Evolutionary conservation across 495 filamentous ascomycete species (phyloP).

Genomic region (Collariella sp.): DNA sequence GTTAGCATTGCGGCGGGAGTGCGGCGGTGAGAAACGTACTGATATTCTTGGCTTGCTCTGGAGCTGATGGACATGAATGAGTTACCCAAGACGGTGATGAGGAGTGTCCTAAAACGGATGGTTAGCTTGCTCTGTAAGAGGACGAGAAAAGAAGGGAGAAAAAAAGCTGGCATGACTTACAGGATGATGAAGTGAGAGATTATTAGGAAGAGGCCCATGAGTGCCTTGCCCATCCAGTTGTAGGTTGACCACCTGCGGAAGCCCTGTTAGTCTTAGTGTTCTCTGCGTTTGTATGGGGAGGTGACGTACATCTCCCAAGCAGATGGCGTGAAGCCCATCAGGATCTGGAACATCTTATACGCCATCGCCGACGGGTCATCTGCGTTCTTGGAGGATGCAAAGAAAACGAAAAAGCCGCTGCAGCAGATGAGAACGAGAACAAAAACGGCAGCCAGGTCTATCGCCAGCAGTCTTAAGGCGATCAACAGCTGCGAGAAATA

Average conservation of each 20-base stretch:
- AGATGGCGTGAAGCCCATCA: slow-evolving; percentile 67
- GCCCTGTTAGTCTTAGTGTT: slow-evolving; percentile 23
- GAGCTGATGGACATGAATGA: slow-evolving; percentile 90
- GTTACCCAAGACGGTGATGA: slow-evolving; percentile 88
- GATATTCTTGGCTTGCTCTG: slow-evolving; percentile 86
- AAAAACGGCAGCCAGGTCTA: slow-evolving; percentile 76
- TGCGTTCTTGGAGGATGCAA: slow-evolving; percentile 62
- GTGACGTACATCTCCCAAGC: slow-evolving; percentile 41
- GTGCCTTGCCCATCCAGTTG: slow-evolving; percentile 62
- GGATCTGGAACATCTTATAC: slow-evolving; percentile 82
- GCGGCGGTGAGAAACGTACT: slow-evolving; percentile 31
- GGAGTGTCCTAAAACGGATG: slow-evolving; percentile 49
- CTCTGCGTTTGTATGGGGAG: background rate
- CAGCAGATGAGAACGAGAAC: slow-evolving; percentile 75
- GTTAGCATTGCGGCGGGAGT: background rate
- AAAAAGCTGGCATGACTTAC: slow-evolving; percentile 28
- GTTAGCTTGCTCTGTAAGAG: slow-evolving; percentile 1
- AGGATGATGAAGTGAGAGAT: slow-evolving; percentile 94
- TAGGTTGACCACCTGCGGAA: slow-evolving; percentile 63
- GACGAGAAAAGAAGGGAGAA: background rate
- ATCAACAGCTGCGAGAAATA: slow-evolving; percentile 93
- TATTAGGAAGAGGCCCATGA: slow-evolving; percentile 75
- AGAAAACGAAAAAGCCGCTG: slow-evolving; percentile 90
- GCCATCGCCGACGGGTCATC: slow-evolving; percentile 60
- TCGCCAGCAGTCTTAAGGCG: slow-evolving; percentile 84